Conservation (phyloP, 805 yeast species). For the Zygosaccharomyces kombuchaensis region DNA sequence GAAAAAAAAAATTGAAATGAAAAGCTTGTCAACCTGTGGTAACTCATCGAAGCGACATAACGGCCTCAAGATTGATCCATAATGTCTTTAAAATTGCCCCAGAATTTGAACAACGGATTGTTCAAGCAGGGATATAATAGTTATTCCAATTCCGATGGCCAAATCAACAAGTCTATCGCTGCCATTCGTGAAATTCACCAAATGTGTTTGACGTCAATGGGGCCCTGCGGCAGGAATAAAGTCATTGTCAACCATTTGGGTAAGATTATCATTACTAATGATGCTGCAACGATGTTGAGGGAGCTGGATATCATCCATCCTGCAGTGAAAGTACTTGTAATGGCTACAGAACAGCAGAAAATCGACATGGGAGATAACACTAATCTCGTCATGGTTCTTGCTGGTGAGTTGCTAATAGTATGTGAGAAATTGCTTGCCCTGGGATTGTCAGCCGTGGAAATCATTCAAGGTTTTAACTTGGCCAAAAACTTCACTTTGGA, state of each 20-base stretch:
- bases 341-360: conserved; percentile 97
- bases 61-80: not conserved
- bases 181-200: conserved; percentile 91
- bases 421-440: conserved; percentile 80
- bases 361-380: conserved; percentile 96
- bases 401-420: conserved; percentile 84
- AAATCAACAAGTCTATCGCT: conserved; percentile 83
- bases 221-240: conserved; percentile 96
- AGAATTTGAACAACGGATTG: conserved; percentile 87
- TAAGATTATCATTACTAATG: conserved; percentile 85
- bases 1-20: not conserved
- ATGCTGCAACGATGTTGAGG: conserved; percentile 95
- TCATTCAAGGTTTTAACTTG: conserved; percentile 84
- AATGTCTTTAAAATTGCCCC: conserved; percentile 89
- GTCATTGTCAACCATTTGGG: conserved; percentile 86
- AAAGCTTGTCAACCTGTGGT: not conserved
- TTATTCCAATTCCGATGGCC: conserved; percentile 88
- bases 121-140: conserved; percentile 94
- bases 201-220: conserved; percentile 90
- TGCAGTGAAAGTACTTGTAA: conserved; percentile 89
- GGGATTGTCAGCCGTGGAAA: conserved; percentile 89
- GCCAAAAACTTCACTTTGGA: conserved; percentile 74
- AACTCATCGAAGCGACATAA: not conserved
- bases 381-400: conserved; percentile 83
- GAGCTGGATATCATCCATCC: conserved; percentile 96